Evolutionary conservation across 2,329 filamentous ascomycete species (phyloP).

Genomic region (Colletotrichum abscissum): DNA sequence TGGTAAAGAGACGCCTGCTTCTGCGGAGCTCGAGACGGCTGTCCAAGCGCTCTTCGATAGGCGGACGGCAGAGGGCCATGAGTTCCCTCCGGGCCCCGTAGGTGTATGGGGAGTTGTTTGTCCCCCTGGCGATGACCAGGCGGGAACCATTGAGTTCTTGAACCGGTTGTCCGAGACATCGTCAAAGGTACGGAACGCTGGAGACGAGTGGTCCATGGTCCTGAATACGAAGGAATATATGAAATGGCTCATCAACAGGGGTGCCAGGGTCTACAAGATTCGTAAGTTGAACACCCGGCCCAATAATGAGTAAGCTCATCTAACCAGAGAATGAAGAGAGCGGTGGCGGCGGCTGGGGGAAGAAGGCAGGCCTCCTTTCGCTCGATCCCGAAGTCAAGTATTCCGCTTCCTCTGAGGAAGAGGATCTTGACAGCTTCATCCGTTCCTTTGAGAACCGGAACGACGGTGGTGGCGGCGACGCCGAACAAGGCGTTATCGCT

Average conservation of each 20-base stretch:
- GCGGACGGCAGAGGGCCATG: conserved; percentile 47
- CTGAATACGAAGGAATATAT: conserved; percentile 26
- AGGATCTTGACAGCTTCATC: conserved; percentile 65
- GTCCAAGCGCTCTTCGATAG: conserved; percentile 69
- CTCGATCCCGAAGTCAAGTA: conserved; percentile 76
- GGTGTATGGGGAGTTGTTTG: conserved; percentile 80
- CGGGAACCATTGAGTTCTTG: background rate
- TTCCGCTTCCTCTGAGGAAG: conserved; percentile 57
- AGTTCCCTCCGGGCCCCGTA: conserved; percentile 57
- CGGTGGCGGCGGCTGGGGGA: conserved; percentile 87
- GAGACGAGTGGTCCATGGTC: conserved; percentile 26
- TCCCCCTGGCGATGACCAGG: conserved; percentile 50
- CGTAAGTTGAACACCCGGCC: conserved; percentile 48
- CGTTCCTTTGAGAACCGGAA: conserved; percentile 39
- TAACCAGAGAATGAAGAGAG: conserved; percentile 63
- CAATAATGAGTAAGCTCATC: background rate
- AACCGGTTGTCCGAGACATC: background rate
- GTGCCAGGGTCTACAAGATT: conserved; percentile 55
- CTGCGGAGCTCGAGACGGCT: conserved; percentile 75
- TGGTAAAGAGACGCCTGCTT: conserved; percentile 68
- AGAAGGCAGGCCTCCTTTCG: conserved; percentile 81
- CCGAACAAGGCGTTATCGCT: conserved; percentile 66
- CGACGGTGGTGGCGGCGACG: conserved; percentile 48
- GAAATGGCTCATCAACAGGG: conserved; percentile 37
- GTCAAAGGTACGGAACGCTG: conserved; percentile 3